phyloP scores from a whole-genome alignment of 1,284 basidiomycete species.

The Vanrija sp. region DNA sequence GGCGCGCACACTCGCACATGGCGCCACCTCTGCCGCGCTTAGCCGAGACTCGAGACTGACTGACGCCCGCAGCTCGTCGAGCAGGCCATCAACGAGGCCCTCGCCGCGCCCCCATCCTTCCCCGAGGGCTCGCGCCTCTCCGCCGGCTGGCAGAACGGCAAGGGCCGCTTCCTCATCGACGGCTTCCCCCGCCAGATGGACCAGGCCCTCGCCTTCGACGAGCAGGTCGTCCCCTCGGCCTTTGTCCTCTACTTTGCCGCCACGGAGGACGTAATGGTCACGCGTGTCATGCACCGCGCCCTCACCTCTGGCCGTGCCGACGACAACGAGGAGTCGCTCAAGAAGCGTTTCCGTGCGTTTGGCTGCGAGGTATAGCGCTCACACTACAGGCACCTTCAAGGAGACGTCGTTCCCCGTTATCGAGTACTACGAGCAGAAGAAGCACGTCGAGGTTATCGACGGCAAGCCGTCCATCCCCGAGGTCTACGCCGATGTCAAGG shows the following conservation, averaged over 20 bases:
- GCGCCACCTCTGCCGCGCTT: too few species aligned
- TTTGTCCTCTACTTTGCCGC: conserved; percentile 87
- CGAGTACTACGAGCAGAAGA: conserved; percentile 67
- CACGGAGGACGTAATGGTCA: conserved; percentile 81
- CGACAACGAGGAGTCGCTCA: conserved; percentile 92
- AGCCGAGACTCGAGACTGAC: too few species aligned
- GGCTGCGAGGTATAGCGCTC: conserved; percentile 48
- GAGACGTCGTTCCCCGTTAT: conserved; percentile 96
- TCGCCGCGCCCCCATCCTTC: conserved; percentile 48
- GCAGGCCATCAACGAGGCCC: conserved; percentile 77
- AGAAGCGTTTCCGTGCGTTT: conserved; percentile 70
- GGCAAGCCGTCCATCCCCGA: conserved; percentile 68
- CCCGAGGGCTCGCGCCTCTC: conserved; percentile 17
- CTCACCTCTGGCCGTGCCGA: conserved; percentile 95
- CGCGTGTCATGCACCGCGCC: conserved; percentile 78
- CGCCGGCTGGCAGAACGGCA: conserved; percentile 65
- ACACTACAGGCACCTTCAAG: conserved; percentile 62
- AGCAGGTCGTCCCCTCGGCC: conserved; percentile 75
- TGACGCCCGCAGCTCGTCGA: conserved; percentile 61
- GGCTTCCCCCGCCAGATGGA: conserved; percentile 99
- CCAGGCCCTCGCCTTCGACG: conserved; percentile 89
- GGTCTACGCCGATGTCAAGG: conserved; percentile 63
- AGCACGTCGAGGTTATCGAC: conserved; percentile 79
- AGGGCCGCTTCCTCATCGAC: conserved; percentile 89
- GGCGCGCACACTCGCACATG: too few species aligned